Conservation (phyloP, 768 basidiomycete species). For the Suillus brevipes region DNA sequence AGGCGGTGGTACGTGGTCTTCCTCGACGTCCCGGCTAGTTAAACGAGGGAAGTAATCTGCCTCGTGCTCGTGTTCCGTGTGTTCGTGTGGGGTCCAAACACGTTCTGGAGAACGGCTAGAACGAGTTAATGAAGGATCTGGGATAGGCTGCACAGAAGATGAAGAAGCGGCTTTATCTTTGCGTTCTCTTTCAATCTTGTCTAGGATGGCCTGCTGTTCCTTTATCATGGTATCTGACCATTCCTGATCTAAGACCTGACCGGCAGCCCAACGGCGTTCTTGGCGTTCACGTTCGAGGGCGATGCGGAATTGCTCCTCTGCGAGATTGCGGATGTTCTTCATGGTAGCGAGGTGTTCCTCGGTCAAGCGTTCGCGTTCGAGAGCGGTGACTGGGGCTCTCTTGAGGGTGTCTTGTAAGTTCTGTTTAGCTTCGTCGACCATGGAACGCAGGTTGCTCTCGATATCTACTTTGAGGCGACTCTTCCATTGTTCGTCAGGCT, state of each 20-base stretch:
- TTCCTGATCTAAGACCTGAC: slow-evolving; percentile 33
- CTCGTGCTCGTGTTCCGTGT: slow-evolving; percentile 27
- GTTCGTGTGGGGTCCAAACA: slow-evolving; percentile 21
- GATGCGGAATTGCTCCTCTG: slow-evolving; percentile 45
- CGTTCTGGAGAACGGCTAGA: slow-evolving; percentile 21
- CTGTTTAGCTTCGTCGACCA: slow-evolving; percentile 63
- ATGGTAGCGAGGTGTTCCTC: slow-evolving; percentile 43
- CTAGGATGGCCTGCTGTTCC: slow-evolving; percentile 47
- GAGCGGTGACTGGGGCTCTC: slow-evolving; percentile 36
- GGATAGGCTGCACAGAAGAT: slow-evolving; percentile 13
- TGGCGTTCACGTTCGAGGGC: slow-evolving; percentile 50
- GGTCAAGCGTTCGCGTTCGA: slow-evolving; percentile 37
- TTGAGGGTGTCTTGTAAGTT: slow-evolving; percentile 53
- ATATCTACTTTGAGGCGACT: slow-evolving; percentile 48
- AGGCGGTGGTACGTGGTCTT: slow-evolving; percentile 19
- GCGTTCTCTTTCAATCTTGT: slow-evolving; percentile 45
- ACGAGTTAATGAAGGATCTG: background rate
- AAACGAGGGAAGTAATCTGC: slow-evolving; percentile 20
- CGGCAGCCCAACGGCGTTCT: slow-evolving; percentile 50
- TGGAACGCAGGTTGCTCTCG: slow-evolving; percentile 40
- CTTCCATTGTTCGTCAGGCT: slow-evolving; percentile 62
- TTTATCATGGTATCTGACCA: slow-evolving; percentile 36
- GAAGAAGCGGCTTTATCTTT: slow-evolving; percentile 20
- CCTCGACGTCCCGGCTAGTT: slow-evolving; percentile 20
- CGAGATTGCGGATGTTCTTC: slow-evolving; percentile 44